Conservation (phyloP, 2,329 filamentous ascomycete species). For the Aspergillus fijiensis region DNA sequence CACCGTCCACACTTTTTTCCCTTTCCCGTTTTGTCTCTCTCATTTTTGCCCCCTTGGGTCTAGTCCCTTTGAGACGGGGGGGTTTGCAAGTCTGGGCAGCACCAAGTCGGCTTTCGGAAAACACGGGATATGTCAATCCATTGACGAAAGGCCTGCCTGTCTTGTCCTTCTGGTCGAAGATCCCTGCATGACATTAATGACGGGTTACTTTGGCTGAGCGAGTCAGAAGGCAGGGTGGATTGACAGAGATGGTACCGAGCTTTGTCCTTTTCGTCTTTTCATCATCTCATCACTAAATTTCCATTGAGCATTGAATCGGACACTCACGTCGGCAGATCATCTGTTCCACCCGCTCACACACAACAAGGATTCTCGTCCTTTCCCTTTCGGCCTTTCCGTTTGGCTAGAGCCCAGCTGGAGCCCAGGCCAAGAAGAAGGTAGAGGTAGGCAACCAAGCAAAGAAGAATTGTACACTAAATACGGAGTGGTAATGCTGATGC, state of each 20-base stretch:
- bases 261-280: not conserved
- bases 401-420: not conserved
- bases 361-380: not conserved
- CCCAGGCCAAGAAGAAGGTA: not conserved
- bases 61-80: not conserved
- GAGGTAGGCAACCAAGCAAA: no score
- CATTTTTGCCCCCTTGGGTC: constrained; percentile 5
- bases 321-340: not conserved
- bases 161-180: not conserved
- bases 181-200: constrained; percentile 5
- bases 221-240: not conserved
- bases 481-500: not conserved
- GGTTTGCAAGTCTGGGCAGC: not conserved
- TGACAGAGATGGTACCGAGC: constrained; percentile 4
- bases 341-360: not conserved
- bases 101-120: constrained; percentile 4
- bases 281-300: not conserved
- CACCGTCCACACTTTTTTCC: not conserved
- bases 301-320: not conserved
- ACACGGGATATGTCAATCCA: constrained; percentile 1
- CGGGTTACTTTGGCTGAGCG: not conserved
- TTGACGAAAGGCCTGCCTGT: not conserved
- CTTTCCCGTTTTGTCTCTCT: not conserved
- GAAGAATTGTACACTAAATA: no score
- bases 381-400: not conserved